phyloP scores from a whole-genome alignment of 345 rosid species.

The Hibiscus mutabilis region DNA sequence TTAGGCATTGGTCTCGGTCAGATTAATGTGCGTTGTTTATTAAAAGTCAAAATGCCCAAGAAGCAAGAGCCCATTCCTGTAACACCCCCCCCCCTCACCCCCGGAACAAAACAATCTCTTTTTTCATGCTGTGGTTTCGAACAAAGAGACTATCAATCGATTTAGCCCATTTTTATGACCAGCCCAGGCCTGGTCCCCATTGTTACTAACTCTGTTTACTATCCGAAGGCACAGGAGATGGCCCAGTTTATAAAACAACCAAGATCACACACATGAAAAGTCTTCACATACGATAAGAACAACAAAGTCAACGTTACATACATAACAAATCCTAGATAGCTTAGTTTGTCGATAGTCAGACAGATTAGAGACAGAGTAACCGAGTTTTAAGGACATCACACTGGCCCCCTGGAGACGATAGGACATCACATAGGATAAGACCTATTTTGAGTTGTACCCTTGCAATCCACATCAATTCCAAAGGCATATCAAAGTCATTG shows the following conservation, averaged over 20 bases:
- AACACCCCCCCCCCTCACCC: not conserved
- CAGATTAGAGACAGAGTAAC: not conserved
- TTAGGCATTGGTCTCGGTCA: not conserved
- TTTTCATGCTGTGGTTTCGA: conserved; percentile 14
- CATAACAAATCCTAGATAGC: not conserved
- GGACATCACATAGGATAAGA: not conserved
- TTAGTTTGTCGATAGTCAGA: not conserved
- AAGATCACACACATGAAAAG: not conserved
- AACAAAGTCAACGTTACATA: not conserved
- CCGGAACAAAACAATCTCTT: conserved; percentile 8
- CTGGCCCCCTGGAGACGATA: not conserved
- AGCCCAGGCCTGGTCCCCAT: not conserved
- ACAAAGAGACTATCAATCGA: conserved; percentile 15
- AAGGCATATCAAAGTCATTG: conserved; percentile 11
- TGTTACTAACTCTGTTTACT: conserved; percentile 16
- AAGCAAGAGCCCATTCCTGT: conserved; percentile 37
- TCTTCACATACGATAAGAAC: not conserved
- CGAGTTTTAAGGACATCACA: not conserved
- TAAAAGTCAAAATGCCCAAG: conserved; percentile 52
- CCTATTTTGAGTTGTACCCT: not conserved
- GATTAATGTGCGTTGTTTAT: conserved; percentile 3
- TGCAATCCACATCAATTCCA: not conserved
- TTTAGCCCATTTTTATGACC: not conserved
- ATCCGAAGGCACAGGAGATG: not conserved
- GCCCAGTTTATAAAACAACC: not conserved